Evolutionary conservation across 345 rosid genomes (phyloP), one percentile per base, ranked within the genome.

Genomic region (Lenwebbia sp.): DNA sequence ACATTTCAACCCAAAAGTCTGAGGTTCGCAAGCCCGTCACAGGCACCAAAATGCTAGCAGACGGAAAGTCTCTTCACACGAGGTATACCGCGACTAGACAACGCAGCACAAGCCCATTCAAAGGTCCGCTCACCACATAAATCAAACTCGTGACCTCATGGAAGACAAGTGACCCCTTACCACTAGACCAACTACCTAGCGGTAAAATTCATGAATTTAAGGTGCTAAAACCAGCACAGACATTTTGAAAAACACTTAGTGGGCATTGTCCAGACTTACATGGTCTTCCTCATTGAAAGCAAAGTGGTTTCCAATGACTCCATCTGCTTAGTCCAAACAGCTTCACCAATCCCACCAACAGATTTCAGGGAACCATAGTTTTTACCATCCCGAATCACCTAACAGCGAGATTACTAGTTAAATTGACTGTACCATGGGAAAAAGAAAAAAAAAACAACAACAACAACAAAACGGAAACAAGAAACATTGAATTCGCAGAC

Each of bases 301-400:
- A 95, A 89, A 90, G 92, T 90, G 84, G 47, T 84, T 47, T 93
- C 89, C 87, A 96, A 85, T 55, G 96, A 92, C n/a, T 92, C 94
- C 93, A 96, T 91, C 90, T 94, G 96, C 89, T 93, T 93, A 86
- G 88, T 89, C 88, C 94, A 52, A 52, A 97, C 92, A 3, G 92
- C 96, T 65, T 89, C 91, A 88, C 86, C 91, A 57, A 95, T 90
- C 26, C 95, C 97, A 28, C 70, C 89, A 7, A 96, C 87, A 85
- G 86, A 85, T 84, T 88, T 92, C 91, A 96, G 90, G 86, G 85
- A 75, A 74, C 93, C 96, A 83, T 93, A 93, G 83, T 92, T 92
- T 30, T 91, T 91, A 26, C 88, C 75, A 84, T 92, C 91, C 86
- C 89, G 92, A 87, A 96, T 88, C 40, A 89, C 89, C 99, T 95